Evolutionary conservation across 2,329 filamentous ascomycete genomes (phyloP), one percentile per base, ranked within the genome.

Genomic region (Nemania diffusa): DNA sequence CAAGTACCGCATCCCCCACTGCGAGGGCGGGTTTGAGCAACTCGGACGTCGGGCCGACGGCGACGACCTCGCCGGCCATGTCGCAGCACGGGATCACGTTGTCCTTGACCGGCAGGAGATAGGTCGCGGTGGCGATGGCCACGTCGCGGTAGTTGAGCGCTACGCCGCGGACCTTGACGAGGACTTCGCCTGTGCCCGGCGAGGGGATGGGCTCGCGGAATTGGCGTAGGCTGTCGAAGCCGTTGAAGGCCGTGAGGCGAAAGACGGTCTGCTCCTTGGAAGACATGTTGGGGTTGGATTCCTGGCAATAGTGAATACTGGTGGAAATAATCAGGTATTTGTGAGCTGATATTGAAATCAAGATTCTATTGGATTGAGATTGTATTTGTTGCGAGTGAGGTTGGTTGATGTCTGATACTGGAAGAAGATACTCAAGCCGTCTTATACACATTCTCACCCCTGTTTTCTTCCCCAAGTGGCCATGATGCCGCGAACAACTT

Each of bases 1-100:
- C 62, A 48, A 79, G 55, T 32, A 81, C 79, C 20, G 69, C 66
- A 60, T 81, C 79, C 0, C 79, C 79, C 20, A 73, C 61, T 2
- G 69, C 46, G 44, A 81, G 63, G 64, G 29, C 66, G 5, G n/a
- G 5, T 13, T 59, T 61, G 4, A 48, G 27, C 7, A 48, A 20
- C 34, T 64, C 55, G 42, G 61, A 56, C 2, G 29, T 34, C 20
- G 65, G 65, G 0, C 65, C 65, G 15, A 67, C n/a, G 20, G 60
- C 56, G 22, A 64, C 61, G 27, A 82, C 72, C 8, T 77, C 75
- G 44, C 80, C 79, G 1, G 80, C 77, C 51, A 74, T 71, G 44
- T 82, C 80, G 15, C 75, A 78, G 69, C 76, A 77, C 5, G 79
- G 80, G 9, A 80, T 69, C 1, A 81, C 73, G 4, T 78, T 64